Conservation (phyloP, 2,329 filamentous ascomycete genomes). For the Exophiala spinifera region DNA sequence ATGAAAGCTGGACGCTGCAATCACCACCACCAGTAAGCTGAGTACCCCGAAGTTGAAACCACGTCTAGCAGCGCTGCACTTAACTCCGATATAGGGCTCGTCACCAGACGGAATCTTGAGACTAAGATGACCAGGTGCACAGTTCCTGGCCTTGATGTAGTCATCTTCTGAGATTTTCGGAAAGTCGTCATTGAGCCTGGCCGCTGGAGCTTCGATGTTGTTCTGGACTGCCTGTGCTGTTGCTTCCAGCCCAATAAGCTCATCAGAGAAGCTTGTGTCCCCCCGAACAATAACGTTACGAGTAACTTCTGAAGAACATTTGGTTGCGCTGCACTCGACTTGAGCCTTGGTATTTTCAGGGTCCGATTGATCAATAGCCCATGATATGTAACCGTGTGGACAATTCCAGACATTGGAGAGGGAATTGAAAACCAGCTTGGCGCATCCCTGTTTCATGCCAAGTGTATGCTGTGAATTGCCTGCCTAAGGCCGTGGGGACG, state of each 20-base stretch:
- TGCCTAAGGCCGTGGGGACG: slow-evolving; percentile 18
- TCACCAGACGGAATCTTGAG: too few relatives aligned
- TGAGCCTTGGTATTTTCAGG: too few relatives aligned
- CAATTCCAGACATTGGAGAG: too few relatives aligned
- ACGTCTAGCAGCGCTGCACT: background rate
- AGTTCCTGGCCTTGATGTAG: background rate
- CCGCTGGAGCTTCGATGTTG: background rate
- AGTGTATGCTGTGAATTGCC: background rate
- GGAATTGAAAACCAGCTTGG: too few relatives aligned
- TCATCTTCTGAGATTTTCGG: background rate
- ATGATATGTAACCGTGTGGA: too few relatives aligned
- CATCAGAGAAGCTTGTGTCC: too few relatives aligned
- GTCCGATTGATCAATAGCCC: too few relatives aligned
- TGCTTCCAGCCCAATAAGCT: background rate
- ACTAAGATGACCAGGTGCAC: background rate
- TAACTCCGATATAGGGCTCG: background rate
- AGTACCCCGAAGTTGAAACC: too few relatives aligned
- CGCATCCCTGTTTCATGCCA: background rate
- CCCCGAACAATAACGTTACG: too few relatives aligned
- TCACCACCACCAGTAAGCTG: background rate
- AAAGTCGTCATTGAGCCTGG: background rate
- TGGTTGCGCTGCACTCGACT: too few relatives aligned
- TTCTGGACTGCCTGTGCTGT: background rate
- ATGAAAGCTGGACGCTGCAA: background rate
- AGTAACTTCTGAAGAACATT: too few relatives aligned